phyloP scores from a whole-genome alignment of 495 filamentous ascomycete genomes.

The Penicillium maclennaniae region DNA sequence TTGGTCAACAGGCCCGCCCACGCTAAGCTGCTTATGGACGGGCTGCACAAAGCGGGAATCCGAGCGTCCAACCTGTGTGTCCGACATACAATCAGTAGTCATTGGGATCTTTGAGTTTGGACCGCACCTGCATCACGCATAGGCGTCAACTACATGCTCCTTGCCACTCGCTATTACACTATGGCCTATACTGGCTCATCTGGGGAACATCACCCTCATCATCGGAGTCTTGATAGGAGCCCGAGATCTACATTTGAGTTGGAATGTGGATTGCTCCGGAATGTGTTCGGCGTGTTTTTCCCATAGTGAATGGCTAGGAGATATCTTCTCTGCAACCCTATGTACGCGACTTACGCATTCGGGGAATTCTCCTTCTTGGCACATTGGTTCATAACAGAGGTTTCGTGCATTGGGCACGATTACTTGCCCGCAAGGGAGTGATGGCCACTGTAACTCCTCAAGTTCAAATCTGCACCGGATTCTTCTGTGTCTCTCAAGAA shows the following conservation, averaged over 20 bases:
- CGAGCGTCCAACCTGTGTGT: slow-evolving; percentile 1
- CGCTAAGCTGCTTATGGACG: not conserved
- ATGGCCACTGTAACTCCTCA: not conserved
- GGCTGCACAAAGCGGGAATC: slow-evolving; percentile 11
- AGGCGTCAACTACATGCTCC: not conserved
- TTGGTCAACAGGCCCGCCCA: not conserved
- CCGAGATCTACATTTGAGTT: slow-evolving; percentile 7
- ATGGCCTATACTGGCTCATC: not conserved
- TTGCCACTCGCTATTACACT: not conserved
- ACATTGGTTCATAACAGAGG: not conserved
- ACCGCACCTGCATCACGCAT: not conserved
- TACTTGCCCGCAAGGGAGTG: not conserved
- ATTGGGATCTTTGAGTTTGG: not conserved
- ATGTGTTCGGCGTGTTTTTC: slow-evolving; percentile 26
- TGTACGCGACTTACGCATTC: not conserved
- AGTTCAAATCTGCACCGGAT: not conserved
- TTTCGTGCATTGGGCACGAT: not conserved
- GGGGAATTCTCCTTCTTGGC: not conserved
- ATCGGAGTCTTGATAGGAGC: not conserved
- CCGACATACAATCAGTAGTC: not conserved
- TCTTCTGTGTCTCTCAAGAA: not conserved
- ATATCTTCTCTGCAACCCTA: slow-evolving; percentile 13
- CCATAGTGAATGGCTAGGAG: slow-evolving; percentile 21
- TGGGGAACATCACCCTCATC: not conserved
- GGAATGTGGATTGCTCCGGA: slow-evolving; percentile 19